Conservation (phyloP, 257 asterid genomes). For the Solanum virginianum region DNA sequence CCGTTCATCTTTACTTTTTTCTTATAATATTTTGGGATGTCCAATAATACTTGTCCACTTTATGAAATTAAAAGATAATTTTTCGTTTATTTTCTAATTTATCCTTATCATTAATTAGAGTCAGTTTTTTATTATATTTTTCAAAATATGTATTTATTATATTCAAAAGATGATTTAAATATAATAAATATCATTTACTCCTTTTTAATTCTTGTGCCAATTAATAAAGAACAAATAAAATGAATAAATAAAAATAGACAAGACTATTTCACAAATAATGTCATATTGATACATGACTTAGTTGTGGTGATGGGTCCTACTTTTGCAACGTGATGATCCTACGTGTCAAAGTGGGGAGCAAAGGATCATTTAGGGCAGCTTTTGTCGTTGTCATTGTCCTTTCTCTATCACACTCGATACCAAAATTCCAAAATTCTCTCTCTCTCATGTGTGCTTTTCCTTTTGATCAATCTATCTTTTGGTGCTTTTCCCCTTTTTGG, state of each 20-base stretch:
- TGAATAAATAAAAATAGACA: rapidly evolving
- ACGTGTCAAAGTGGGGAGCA: conserved; percentile 8
- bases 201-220: rapidly evolving
- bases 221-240: too few species aligned
- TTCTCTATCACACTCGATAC: background rate
- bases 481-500: conserved; percentile 51
- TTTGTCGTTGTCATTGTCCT: conserved; percentile 4
- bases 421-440: background rate
- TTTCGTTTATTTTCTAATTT: too few species aligned
- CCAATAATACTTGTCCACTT: too few species aligned
- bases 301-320: conserved; percentile 17
- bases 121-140: too few species aligned
- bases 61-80: too few species aligned
- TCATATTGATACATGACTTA: background rate
- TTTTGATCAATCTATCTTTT: conserved; percentile 63
- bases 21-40: too few species aligned
- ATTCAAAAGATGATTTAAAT: too few species aligned
- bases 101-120: too few species aligned
- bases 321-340: conserved; percentile 20
- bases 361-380: conserved; percentile 36
- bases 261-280: too few species aligned
- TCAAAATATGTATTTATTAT: too few species aligned
- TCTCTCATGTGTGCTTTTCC: conserved; percentile 27
- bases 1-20: too few species aligned
- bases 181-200: too few species aligned